Evolutionary conservation across 1,284 basidiomycete genomes (phyloP).

Genomic region (Papiliotrema flavescens): DNA sequence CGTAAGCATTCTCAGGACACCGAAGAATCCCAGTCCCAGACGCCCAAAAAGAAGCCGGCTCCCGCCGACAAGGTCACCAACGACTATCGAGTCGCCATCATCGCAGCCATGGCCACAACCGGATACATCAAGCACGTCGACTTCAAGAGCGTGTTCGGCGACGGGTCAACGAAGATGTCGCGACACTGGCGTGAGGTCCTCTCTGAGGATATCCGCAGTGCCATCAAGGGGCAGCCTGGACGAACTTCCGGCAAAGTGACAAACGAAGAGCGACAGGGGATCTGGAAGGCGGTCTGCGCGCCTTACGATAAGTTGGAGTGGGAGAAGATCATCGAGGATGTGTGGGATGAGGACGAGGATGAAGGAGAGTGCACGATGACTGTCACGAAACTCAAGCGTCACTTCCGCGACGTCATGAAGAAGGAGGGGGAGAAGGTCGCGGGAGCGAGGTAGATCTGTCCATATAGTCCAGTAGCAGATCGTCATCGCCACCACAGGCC

Average conservation of each 20-base stretch:
- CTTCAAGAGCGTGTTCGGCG: conserved; percentile 7
- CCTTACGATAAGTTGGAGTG: conserved; percentile 9
- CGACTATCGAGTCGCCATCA: conserved; percentile 16
- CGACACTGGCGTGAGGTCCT: conserved; percentile 38
- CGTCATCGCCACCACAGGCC: background rate
- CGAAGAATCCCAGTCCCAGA: background rate
- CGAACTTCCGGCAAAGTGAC: background rate
- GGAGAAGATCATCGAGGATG: conserved; percentile 16
- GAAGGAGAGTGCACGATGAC: conserved; percentile 8
- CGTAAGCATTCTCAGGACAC: background rate
- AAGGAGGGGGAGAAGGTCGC: conserved; percentile 29
- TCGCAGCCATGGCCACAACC: conserved; percentile 12
- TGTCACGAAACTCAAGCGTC: conserved; percentile 29
- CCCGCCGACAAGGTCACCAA: conserved; percentile 23
- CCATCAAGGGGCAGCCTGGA: conserved; percentile 2
- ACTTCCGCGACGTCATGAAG: conserved; percentile 29
- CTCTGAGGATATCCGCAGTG: conserved; percentile 15
- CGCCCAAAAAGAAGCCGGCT: conserved; percentile 16
- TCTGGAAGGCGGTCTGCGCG: conserved; percentile 7
- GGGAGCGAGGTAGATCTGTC: background rate
- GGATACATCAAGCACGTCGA: conserved; percentile 14
- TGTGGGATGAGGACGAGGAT: conserved; percentile 19
- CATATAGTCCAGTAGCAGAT: background rate
- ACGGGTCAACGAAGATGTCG: conserved; percentile 12
- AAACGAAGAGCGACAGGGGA: conserved; percentile 7